phyloP scores from a whole-genome alignment of 2,329 filamentous ascomycete species.

The Escovopsis sp. region DNA sequence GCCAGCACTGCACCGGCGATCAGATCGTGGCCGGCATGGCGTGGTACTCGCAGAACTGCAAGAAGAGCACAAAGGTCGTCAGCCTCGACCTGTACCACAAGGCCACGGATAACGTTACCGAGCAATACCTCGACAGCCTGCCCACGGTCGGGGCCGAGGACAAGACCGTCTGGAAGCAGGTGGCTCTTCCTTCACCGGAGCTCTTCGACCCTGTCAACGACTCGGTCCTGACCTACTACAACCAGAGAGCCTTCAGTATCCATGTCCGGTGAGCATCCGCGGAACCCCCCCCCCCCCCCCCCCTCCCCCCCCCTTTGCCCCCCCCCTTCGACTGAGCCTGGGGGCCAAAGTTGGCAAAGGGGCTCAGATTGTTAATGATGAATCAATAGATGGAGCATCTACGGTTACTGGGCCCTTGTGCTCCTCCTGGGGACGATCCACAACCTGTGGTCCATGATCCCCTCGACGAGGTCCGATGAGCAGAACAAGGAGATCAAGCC shows the following conservation, averaged over 20 bases:
- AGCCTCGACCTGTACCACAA: slow-evolving; percentile 4
- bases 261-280: slow-evolving; percentile 2
- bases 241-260: slow-evolving; percentile 4
- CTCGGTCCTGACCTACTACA: slow-evolving; percentile 2
- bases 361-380: background rate
- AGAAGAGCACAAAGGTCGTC: slow-evolving; percentile 8
- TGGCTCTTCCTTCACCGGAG: slow-evolving; percentile 3
- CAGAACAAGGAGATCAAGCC: background rate
- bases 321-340: background rate
- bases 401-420: slow-evolving; percentile 8
- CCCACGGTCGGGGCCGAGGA: slow-evolving; percentile 5
- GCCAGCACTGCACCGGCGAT: slow-evolving; percentile 6
- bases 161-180: slow-evolving; percentile 3
- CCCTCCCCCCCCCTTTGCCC: no score
- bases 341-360: no score
- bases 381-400: slow-evolving; percentile 4
- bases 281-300: no score
- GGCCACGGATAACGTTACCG: slow-evolving; percentile 5
- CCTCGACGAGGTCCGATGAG: slow-evolving; percentile 1
- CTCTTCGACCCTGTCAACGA: slow-evolving; percentile 6
- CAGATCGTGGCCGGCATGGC: slow-evolving; percentile 6
- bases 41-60: slow-evolving; percentile 9
- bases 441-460: slow-evolving; percentile 4
- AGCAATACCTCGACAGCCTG: slow-evolving; percentile 5
- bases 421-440: slow-evolving; percentile 4